phyloP scores from a whole-genome alignment of 257 asterid genomes.

The Solanum habrochaites region DNA sequence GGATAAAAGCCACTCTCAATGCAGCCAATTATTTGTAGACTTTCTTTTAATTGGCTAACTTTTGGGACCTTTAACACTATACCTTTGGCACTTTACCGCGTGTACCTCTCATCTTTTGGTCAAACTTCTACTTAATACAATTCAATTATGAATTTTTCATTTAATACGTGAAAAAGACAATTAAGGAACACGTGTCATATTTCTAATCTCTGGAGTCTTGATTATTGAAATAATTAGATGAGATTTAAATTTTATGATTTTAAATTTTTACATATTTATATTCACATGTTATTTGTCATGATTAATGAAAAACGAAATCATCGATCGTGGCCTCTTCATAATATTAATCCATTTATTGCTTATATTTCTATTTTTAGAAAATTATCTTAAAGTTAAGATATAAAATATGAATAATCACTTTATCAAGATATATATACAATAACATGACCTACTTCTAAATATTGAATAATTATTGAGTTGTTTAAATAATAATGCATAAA shows the following conservation, averaged over 20 bases:
- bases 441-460: background rate
- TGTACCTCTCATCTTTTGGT: slow-evolving; percentile 5
- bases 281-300: background rate
- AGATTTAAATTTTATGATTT: background rate
- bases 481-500: background rate
- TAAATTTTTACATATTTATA: no score
- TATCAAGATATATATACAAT: background rate
- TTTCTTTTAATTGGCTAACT: background rate
- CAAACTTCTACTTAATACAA: slow-evolving; percentile 12
- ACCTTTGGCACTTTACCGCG: slow-evolving; percentile 16
- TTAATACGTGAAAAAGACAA: slow-evolving; percentile 3
- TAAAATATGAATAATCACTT: background rate
- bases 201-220: slow-evolving; percentile 16
- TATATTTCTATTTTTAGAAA: background rate
- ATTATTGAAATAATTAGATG: background rate
- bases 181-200: background rate
- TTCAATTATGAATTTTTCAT: slow-evolving; percentile 12
- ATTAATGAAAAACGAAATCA: background rate
- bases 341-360: background rate
- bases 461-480: background rate
- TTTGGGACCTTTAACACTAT: background rate
- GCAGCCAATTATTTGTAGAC: slow-evolving; percentile 5
- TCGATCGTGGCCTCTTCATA: background rate
- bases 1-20: background rate
- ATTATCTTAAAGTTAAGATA: background rate